Evolutionary conservation across 352 stramenopile species (phyloP), one percentile per base, ranked within the genome.

Genomic region (Globisporangium splendens): DNA sequence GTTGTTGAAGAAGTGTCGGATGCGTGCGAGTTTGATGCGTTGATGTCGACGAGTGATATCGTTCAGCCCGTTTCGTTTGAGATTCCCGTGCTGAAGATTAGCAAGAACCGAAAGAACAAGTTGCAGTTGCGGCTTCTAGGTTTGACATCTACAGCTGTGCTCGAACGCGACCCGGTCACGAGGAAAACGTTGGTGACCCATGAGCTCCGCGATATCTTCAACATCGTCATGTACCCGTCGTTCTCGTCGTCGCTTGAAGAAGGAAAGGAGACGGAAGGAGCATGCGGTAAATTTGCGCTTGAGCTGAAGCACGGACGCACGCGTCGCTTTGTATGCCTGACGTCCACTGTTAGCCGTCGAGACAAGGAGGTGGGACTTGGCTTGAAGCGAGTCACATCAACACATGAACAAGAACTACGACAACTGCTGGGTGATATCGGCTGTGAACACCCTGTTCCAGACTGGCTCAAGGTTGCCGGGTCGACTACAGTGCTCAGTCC

Each of bases 1-100:
- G 77, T 92, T 15, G 83, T 94, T 21, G 83, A 95, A 65, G 82
- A 95, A 59, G 86, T 93, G 11, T 84, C 79, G 14, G 86, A 95
- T 59, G 81, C 83, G 18, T 88, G 75, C 42, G 86, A 95, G 60
- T 94, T 93, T 62, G 86, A 95, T 42, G 83, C 82, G 13, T 60
- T 95, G 24, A 84, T 73, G 4, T 87, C 84, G 21, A 92, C 83
- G 33, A 68, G 75, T 8, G 84, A 93, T 60, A 92, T 93, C 15
- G 77, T 83, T 1, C 83, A 91, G 50, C 81, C 83, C 11, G 86
- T 95, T 0, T 68, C 79, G 1, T 95, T 95, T 51, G 84, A 95
- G 49, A 83, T 95, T 35, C 83, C 86, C 13, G 86, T 95, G 22
- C 56, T 93, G 2, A 93, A 93, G 54, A 86, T 93, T 49, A 92